phyloP scores from a whole-genome alignment of 2,329 filamentous ascomycete genomes.

The Pseudocercospora crystallina region DNA sequence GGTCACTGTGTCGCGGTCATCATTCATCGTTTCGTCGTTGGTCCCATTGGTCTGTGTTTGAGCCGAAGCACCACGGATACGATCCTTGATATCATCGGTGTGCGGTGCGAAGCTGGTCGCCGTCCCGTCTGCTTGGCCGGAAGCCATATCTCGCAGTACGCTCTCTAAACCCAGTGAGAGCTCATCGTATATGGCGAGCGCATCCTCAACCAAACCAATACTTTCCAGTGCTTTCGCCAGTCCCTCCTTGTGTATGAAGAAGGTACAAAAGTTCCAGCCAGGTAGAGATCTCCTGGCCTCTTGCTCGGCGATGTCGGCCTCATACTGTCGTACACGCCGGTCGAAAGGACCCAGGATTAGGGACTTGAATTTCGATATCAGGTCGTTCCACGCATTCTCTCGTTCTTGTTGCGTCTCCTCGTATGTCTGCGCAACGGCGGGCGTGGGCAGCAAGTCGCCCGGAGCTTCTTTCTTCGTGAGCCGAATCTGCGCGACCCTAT shows the following conservation, averaged over 20 bases:
- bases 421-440: slow-evolving; percentile 51
- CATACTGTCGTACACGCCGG: slow-evolving; percentile 85
- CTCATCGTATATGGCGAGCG: slow-evolving; percentile 91
- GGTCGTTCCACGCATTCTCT: slow-evolving; percentile 77
- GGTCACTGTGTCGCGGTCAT: slow-evolving; percentile 15
- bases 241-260: slow-evolving; percentile 96
- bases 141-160: slow-evolving; percentile 71
- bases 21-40: slow-evolving; percentile 15
- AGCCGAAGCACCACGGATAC: slow-evolving; percentile 22
- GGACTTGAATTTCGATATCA: slow-evolving; percentile 82
- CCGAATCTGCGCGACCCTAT: slow-evolving; percentile 82
- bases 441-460: slow-evolving; percentile 46
- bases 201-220: slow-evolving; percentile 92
- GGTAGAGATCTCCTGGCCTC: slow-evolving; percentile 82
- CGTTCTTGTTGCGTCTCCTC: slow-evolving; percentile 74
- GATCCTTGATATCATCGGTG: slow-evolving; percentile 65
- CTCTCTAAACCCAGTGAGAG: slow-evolving; percentile 82
- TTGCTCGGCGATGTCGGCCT: slow-evolving; percentile 94
- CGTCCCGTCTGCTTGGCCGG: slow-evolving; percentile 61
- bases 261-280: slow-evolving; percentile 99
- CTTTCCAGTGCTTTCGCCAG: slow-evolving; percentile 92
- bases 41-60: slow-evolving; percentile 20
- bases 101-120: slow-evolving; percentile 70
- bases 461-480: slow-evolving; percentile 56
- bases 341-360: slow-evolving; percentile 89